These are phyloP conservation scores for Pneumocystis wakefieldiae DNA, from an alignment of 1,139 yeast genomes.

Conservation along the genomic window DNA sequence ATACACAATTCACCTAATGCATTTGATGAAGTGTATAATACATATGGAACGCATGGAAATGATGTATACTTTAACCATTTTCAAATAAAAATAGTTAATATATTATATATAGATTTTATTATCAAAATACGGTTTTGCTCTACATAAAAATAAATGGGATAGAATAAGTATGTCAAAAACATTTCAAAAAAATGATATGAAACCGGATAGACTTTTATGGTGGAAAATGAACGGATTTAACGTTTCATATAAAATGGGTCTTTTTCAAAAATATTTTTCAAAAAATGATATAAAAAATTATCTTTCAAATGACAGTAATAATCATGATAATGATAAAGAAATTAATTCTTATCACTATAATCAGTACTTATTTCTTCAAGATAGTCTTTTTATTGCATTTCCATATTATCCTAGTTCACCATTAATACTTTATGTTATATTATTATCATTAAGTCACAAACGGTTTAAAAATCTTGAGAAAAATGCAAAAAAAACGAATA, in stretches of 20 bases:
- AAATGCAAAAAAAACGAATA: not conserved
- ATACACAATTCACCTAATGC: constrained; percentile 45
- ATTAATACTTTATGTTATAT: not conserved
- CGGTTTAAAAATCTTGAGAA: not conserved
- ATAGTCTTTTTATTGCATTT: not conserved
- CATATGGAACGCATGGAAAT: constrained; percentile 62
- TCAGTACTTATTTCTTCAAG: not conserved
- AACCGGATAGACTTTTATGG: not conserved
- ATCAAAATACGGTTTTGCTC: constrained; percentile 63
- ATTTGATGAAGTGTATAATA: constrained; percentile 54
- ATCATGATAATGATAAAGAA: not conserved
- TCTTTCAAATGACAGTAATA: not conserved
- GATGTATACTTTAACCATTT: constrained; percentile 22
- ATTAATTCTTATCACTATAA: not conserved
- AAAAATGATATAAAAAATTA: not conserved
- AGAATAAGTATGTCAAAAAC: constrained; percentile 23
- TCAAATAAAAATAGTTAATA: not conserved
- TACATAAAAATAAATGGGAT: constrained; percentile 42
- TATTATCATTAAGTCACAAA: not conserved
- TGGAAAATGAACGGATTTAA: not conserved
- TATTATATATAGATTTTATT: constrained; percentile 28
- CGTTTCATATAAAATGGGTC: not conserved
- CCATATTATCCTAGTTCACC: not conserved
- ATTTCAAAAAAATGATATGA: not conserved
- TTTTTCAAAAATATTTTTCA: not conserved